Percentiles rank a stretch among this genome's conserved stretches.
These are phyloP conservation scores for Lepraria neglecta DNA, from an alignment of 495 filamentous ascomycete species.

Conservation along the genomic window DNA sequence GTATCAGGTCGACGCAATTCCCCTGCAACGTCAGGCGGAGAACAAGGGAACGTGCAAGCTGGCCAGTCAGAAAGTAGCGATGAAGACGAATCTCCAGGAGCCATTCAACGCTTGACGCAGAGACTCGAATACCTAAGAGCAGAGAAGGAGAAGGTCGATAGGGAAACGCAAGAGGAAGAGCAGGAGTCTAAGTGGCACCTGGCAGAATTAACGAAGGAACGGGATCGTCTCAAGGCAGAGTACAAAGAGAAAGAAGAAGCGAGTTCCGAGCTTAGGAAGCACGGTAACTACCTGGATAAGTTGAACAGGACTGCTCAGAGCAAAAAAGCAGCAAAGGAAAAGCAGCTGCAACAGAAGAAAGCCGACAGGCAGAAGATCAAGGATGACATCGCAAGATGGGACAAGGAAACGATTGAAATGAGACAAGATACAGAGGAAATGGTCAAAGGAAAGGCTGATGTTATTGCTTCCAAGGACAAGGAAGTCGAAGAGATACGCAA, in stretches of 20 bases:
- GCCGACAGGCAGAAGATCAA: constrained; percentile 55
- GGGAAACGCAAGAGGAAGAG: constrained; percentile 53
- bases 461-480: constrained; percentile 35
- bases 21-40: constrained; percentile 58
- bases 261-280: constrained; percentile 71
- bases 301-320: constrained; percentile 78
- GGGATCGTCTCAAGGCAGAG: constrained; percentile 65
- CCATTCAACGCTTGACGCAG: constrained; percentile 57
- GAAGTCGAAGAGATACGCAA: constrained; percentile 46
- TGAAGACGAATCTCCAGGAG: constrained; percentile 34
- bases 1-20: constrained; percentile 69
- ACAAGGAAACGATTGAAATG: constrained; percentile 48
- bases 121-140: constrained; percentile 63
- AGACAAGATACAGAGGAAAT: constrained; percentile 42
- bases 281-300: constrained; percentile 73
- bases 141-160: constrained; percentile 70
- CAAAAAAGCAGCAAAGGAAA: constrained; percentile 70
- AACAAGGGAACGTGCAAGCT: constrained; percentile 37
- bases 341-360: constrained; percentile 55
- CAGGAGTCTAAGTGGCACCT: constrained; percentile 66
- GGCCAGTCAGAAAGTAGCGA: constrained; percentile 28
- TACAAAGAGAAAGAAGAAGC: constrained; percentile 81
- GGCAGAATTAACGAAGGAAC: constrained; percentile 52
- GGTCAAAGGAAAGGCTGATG: constrained; percentile 41
- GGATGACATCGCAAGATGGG: constrained; percentile 55